Evolutionary conservation across 2,329 filamentous ascomycete species (phyloP).

Genomic region (Penicillium oxalicum): DNA sequence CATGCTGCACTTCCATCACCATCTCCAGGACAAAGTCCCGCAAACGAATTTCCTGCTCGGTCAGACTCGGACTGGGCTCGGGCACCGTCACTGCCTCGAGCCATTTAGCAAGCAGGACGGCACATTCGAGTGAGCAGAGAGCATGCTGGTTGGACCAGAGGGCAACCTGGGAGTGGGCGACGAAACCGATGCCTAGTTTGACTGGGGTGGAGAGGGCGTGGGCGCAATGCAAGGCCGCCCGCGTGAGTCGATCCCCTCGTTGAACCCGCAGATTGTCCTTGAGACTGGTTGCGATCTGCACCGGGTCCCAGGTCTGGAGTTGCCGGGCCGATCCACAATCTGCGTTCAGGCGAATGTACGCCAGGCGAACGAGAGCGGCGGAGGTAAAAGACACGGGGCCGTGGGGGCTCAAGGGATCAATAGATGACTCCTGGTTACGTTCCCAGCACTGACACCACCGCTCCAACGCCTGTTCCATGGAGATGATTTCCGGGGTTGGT

Average conservation of each 20-base stretch:
- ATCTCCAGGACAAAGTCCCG: conserved; percentile 34
- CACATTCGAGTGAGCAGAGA: conserved; percentile 50
- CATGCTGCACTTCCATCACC: conserved; percentile 33
- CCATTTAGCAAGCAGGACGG: conserved; percentile 49
- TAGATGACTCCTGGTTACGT: conserved; percentile 31
- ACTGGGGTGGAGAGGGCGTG: conserved; percentile 54
- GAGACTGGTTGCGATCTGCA: conserved; percentile 27
- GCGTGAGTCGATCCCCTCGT: conserved; percentile 40
- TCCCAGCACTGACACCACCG: conserved; percentile 35
- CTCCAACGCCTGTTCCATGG: conserved; percentile 29
- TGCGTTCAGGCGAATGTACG: conserved; percentile 31
- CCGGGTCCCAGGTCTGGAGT: conserved; percentile 29
- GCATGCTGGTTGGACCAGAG: conserved; percentile 56
- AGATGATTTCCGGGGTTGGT: conserved; percentile 21
- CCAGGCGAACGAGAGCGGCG: conserved; percentile 27
- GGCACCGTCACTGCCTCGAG: conserved; percentile 27
- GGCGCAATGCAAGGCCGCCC: conserved; percentile 49
- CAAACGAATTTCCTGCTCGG: conserved; percentile 29
- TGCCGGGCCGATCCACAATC: conserved; percentile 30
- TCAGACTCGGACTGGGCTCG: conserved; percentile 21
- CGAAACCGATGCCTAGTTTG: conserved; percentile 49
- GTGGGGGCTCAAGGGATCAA: conserved; percentile 30
- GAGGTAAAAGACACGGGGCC: conserved; percentile 32
- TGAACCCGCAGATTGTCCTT: conserved; percentile 35
- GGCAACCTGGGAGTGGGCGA: conserved; percentile 51